Conservation (phyloP, 2,329 filamentous ascomycete species). For the Celoporthe dispersa region DNA sequence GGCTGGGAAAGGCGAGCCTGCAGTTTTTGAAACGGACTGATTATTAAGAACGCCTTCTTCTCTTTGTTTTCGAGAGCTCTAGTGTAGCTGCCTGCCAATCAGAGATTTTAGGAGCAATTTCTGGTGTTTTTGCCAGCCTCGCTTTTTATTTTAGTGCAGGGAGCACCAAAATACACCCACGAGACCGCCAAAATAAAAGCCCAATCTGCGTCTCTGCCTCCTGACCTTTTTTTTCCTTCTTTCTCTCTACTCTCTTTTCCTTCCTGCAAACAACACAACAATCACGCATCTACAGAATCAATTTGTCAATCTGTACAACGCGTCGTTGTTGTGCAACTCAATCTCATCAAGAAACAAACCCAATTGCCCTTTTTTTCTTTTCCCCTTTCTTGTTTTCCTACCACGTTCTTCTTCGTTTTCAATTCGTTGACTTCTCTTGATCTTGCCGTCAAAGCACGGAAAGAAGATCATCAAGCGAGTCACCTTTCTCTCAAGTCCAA, state of each 20-base stretch:
- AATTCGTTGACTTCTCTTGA: background rate
- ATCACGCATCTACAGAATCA: background rate
- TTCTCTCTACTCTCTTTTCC: background rate
- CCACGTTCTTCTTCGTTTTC: background rate
- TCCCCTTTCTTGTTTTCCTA: background rate
- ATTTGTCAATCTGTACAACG: background rate
- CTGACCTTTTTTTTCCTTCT: background rate
- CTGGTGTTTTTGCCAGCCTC: background rate
- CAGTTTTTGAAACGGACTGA: no score
- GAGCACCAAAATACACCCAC: background rate
- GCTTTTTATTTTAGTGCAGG: background rate
- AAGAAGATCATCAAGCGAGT: background rate
- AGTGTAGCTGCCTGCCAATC: background rate
- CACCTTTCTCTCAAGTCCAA: background rate
- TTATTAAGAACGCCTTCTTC: no score
- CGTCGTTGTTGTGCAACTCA: background rate
- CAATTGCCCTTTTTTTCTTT: background rate
- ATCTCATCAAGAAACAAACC: background rate
- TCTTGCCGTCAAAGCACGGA: background rate
- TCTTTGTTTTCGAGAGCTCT: background rate
- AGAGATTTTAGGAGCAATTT: background rate
- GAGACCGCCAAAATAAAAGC: background rate
- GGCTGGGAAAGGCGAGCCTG: no score
- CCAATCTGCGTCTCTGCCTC: background rate
- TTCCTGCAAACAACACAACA: background rate